phyloP scores from a whole-genome alignment of 768 basidiomycete species.

The Boletus patriciae region DNA sequence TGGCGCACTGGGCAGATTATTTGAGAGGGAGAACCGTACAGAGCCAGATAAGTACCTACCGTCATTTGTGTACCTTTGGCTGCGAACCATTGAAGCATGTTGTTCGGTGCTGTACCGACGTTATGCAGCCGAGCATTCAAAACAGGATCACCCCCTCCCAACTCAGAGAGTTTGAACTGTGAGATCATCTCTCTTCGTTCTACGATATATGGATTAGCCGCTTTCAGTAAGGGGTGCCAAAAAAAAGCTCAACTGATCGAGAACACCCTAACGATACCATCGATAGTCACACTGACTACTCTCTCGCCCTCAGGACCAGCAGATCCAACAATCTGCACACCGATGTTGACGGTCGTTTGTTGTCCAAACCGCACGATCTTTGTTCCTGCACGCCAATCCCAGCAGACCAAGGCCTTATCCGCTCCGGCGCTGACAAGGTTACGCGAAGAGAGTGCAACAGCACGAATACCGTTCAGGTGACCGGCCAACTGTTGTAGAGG shows the following conservation, averaged over 20 bases:
- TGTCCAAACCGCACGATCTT: slow-evolving; percentile 92
- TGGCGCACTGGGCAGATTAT: slow-evolving; percentile 66
- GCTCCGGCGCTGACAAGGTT: slow-evolving; percentile 84
- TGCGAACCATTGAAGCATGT: slow-evolving; percentile 94
- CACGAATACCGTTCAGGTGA: slow-evolving; percentile 87
- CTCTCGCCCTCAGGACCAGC: slow-evolving; percentile 64
- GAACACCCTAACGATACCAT: slow-evolving; percentile 87
- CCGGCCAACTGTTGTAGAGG: slow-evolving; percentile 83
- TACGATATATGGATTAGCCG: slow-evolving; percentile 22
- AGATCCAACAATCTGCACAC: slow-evolving; percentile 77
- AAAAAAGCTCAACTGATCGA: slow-evolving; percentile 68
- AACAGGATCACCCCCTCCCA: slow-evolving; percentile 67
- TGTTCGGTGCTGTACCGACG: slow-evolving; percentile 79
- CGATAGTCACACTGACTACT: slow-evolving; percentile 89
- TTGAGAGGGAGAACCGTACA: background rate
- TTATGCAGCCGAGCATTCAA: slow-evolving; percentile 68
- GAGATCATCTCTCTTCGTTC: slow-evolving; percentile 85
- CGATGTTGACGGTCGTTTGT: slow-evolving; percentile 89
- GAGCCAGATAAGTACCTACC: slow-evolving; percentile 42
- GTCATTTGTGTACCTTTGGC: slow-evolving; percentile 91
- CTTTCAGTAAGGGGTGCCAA: background rate
- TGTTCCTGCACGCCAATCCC: slow-evolving; percentile 87
- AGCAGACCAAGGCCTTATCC: slow-evolving; percentile 74
- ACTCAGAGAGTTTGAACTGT: slow-evolving; percentile 82
- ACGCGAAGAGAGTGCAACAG: slow-evolving; percentile 80